Conservation (phyloP, 805 yeast species). For the Wickerhamiella parazyma region DNA sequence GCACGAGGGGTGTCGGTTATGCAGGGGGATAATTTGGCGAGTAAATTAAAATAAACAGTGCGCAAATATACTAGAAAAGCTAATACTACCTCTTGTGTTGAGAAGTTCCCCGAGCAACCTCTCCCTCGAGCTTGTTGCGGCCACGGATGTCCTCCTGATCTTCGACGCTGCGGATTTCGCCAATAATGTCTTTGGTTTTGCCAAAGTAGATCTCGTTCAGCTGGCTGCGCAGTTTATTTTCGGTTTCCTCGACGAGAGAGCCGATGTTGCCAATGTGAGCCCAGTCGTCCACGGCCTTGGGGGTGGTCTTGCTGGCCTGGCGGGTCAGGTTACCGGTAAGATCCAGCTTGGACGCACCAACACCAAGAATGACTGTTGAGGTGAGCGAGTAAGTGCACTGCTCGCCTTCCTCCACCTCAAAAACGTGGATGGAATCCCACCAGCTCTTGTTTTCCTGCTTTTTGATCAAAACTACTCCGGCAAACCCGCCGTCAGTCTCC, state of each 20-base stretch:
- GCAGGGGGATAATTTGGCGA: background rate
- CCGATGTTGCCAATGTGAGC: constrained; percentile 84
- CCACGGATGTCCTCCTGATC: constrained; percentile 26
- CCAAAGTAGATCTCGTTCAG: constrained; percentile 92
- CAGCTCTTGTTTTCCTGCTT: constrained; percentile 30
- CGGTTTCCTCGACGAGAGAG: constrained; percentile 71
- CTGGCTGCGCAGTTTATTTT: constrained; percentile 71
- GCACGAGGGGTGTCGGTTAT: too few relatives aligned
- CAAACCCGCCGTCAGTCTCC: constrained; percentile 76
- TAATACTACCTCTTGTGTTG: background rate
- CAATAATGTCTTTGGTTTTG: constrained; percentile 77
- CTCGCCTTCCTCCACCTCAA: constrained; percentile 44
- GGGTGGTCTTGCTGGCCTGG: constrained; percentile 45
- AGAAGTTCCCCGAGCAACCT: constrained; percentile 23
- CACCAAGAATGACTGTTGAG: constrained; percentile 55
- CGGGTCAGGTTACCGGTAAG: constrained; percentile 78
- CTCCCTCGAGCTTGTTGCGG: constrained; percentile 31
- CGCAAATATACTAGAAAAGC: background rate
- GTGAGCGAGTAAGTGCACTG: constrained; percentile 55
- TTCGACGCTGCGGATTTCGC: constrained; percentile 43
- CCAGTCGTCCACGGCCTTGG: constrained; percentile 32
- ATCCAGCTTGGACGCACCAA: constrained; percentile 30
- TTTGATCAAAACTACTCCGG: constrained; percentile 81
- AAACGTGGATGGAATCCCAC: constrained; percentile 93
- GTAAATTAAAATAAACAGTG: too few relatives aligned